Evolutionary conservation across 225 moss, liverwort and hornwort species (phyloP).

Genomic region (Neckera pumila): DNA sequence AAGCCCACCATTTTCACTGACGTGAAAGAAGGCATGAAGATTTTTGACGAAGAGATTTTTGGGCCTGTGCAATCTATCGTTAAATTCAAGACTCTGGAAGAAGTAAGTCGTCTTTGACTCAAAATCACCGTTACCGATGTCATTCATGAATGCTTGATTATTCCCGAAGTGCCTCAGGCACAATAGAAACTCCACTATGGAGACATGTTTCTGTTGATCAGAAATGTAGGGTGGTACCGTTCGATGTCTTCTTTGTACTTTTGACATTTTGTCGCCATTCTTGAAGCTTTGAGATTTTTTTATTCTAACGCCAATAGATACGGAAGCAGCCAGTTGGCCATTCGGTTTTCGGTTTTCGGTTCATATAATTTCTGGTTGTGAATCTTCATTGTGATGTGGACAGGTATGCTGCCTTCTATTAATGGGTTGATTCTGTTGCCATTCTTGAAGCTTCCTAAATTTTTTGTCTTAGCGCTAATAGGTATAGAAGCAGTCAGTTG

Average conservation of each 20-base stretch:
- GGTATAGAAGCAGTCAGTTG: background rate
- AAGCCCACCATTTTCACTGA: conserved; percentile 83
- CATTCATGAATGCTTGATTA: background rate
- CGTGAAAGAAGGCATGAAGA: conserved; percentile 68
- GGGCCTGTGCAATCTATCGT: conserved; percentile 46
- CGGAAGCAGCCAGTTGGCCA: background rate
- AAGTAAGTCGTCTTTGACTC: conserved; percentile 15
- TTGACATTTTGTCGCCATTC: background rate
- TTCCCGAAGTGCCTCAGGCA: background rate
- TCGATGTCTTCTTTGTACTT: background rate
- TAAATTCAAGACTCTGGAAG: conserved; percentile 41
- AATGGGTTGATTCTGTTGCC: background rate
- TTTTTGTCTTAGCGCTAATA: background rate
- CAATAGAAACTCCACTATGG: background rate
- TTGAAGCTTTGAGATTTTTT: too few relatives aligned
- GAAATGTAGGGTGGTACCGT: background rate
- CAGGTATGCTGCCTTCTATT: too few relatives aligned
- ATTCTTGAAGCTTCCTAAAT: too few relatives aligned
- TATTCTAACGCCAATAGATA: too few relatives aligned
- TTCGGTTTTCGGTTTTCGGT: too few relatives aligned
- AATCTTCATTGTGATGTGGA: too few relatives aligned
- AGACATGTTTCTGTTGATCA: background rate
- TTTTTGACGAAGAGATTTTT: conserved; percentile 84
- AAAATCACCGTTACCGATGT: too few relatives aligned
- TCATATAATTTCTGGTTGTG: too few relatives aligned